These are phyloP conservation scores for Trichoderma sp. DNA, from an alignment of 2,329 filamentous ascomycete genomes.

Conservation along the genomic window DNA sequence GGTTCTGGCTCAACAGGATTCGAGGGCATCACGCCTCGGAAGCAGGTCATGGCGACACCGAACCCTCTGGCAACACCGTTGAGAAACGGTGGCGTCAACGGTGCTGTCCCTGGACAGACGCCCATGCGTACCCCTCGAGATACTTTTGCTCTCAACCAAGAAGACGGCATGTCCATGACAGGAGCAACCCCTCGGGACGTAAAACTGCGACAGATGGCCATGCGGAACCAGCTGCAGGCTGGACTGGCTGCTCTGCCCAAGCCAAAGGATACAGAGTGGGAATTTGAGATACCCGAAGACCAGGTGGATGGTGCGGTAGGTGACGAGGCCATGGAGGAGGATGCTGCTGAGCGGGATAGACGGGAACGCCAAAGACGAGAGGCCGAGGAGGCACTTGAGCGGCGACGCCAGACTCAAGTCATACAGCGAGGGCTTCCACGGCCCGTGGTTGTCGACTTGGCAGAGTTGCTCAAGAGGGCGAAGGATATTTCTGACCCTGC, in stretches of 20 bases:
- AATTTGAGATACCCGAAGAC: constrained; percentile 88
- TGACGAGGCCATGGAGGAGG: constrained; percentile 55
- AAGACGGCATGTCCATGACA: constrained; percentile 66
- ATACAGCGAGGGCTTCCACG: constrained; percentile 82
- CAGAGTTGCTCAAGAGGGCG: constrained; percentile 65
- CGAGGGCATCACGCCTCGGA: constrained; percentile 77
- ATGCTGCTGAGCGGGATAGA: constrained; percentile 73
- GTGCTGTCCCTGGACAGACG: constrained; percentile 73
- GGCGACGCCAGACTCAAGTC: constrained; percentile 84
- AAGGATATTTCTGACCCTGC: constrained; percentile 62
- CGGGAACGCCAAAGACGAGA: constrained; percentile 73
- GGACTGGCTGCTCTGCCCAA: constrained; percentile 83
- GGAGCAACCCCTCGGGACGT: constrained; percentile 77
- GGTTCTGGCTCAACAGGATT: constrained; percentile 83
- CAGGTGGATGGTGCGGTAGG: constrained; percentile 58
- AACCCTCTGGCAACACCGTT: constrained; percentile 94
- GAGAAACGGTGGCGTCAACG: constrained; percentile 58
- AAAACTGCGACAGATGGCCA: constrained; percentile 67
- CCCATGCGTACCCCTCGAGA: constrained; percentile 88
- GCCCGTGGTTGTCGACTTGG: constrained; percentile 70
- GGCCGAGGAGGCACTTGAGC: constrained; percentile 74
- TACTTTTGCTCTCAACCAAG: constrained; percentile 78
- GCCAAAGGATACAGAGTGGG: constrained; percentile 92
- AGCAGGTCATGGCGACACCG: constrained; percentile 82
- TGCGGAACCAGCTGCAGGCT: constrained; percentile 67